These are phyloP conservation scores for Annulohypoxylon maeteangense DNA, from an alignment of 495 filamentous ascomycete species.

Conservation along the genomic window DNA sequence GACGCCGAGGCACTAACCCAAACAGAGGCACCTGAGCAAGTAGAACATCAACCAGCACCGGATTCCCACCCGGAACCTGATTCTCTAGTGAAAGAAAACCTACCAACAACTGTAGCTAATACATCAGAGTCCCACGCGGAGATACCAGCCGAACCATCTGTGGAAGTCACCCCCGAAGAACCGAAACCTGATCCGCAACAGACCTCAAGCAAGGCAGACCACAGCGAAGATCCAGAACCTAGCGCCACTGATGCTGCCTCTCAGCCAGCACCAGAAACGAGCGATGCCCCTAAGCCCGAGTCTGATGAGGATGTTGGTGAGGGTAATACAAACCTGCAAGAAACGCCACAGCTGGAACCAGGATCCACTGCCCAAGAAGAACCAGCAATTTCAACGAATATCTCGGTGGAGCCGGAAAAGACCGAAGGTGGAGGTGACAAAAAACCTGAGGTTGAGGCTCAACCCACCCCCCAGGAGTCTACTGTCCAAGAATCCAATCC, in stretches of 20 bases:
- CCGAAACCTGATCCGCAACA: not conserved
- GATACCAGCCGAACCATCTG: not conserved
- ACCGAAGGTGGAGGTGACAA: not conserved
- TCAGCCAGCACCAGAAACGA: not conserved
- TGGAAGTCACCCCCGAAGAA: not conserved
- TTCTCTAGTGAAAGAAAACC: not conserved
- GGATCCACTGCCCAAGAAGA: not conserved
- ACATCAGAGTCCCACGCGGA: not conserved
- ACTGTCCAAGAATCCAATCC: not conserved
- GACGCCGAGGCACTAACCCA: conserved; percentile 1
- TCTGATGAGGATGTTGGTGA: not conserved
- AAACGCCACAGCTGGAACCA: not conserved
- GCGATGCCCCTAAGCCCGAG: not conserved
- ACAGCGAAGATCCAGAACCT: not conserved
- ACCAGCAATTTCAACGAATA: not conserved
- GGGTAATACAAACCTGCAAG: not conserved
- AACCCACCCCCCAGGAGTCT: not conserved
- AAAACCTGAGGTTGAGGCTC: not conserved
- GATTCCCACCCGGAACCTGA: not conserved
- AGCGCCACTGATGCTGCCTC: not conserved
- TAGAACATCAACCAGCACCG: not conserved
- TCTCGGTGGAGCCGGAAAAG: not conserved
- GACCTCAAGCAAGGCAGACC: not conserved
- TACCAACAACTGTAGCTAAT: not conserved
- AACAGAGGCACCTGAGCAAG: not conserved